phyloP scores from a whole-genome alignment of 2,329 filamentous ascomycete species.

The Aulographum hederae region DNA sequence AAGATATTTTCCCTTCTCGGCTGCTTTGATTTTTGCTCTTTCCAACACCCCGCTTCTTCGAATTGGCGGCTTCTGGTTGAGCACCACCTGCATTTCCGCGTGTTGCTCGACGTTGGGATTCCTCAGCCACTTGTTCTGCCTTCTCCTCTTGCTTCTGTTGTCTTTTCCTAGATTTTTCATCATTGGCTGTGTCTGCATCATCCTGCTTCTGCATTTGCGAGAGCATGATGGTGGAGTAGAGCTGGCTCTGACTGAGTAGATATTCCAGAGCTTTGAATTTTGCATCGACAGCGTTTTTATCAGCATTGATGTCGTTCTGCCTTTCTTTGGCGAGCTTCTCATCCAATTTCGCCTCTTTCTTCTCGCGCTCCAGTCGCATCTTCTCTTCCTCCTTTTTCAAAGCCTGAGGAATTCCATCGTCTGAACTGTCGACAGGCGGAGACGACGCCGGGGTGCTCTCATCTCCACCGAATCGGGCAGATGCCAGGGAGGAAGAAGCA shows the following conservation, averaged over 20 bases:
- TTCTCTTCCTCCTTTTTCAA: slow-evolving; percentile 28
- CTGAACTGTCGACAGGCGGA: slow-evolving; percentile 3
- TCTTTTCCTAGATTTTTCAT: slow-evolving; percentile 25
- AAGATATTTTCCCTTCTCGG: slow-evolving; percentile 30
- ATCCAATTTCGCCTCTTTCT: slow-evolving; percentile 26
- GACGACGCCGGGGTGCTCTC: slow-evolving; percentile 4
- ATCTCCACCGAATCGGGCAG: no score
- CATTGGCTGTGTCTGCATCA: slow-evolving; percentile 25
- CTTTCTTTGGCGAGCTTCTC: slow-evolving; percentile 24
- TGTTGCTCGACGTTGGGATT: slow-evolving; percentile 26
- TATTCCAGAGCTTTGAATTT: slow-evolving; percentile 34
- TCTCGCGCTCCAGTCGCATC: slow-evolving; percentile 23
- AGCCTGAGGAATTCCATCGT: slow-evolving; percentile 13
- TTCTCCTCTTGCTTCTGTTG: slow-evolving; percentile 26
- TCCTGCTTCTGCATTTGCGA: slow-evolving; percentile 33
- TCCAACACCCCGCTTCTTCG: slow-evolving; percentile 13
- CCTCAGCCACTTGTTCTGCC: slow-evolving; percentile 26
- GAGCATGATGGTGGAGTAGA: slow-evolving; percentile 33
- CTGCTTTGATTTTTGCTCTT: slow-evolving; percentile 17
- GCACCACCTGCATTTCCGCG: slow-evolving; percentile 12
- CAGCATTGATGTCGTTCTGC: slow-evolving; percentile 26
- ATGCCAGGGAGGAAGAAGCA: no score
- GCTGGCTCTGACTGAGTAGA: slow-evolving; percentile 29
- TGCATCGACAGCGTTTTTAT: slow-evolving; percentile 24
- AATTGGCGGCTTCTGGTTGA: slow-evolving; percentile 8